A percentile compares a stretch with the other conserved stretches of the same genome.
These are phyloP conservation scores for Venturia aucupariae DNA, from an alignment of 2,329 filamentous ascomycete genomes.

Conservation along the genomic window DNA sequence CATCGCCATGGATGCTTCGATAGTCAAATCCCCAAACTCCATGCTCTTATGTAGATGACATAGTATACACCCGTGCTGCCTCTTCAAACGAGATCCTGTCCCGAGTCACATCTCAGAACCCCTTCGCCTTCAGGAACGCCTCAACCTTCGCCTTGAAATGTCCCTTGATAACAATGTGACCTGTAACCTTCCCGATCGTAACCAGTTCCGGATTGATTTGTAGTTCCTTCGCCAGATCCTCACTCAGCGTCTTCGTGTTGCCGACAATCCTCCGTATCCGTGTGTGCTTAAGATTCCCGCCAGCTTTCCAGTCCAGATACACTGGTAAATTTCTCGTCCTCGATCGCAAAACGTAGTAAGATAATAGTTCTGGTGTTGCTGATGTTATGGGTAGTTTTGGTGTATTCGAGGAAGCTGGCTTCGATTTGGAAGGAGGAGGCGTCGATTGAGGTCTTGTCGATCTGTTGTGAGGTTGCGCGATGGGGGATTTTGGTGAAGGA, in stretches of 20 bases:
- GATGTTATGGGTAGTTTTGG: conserved; percentile 21
- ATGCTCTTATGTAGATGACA: neutral
- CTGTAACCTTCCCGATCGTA: conserved; percentile 52
- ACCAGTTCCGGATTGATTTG: conserved; percentile 47
- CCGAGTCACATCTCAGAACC: conserved; percentile 3
- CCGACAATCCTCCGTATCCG: conserved; percentile 72
- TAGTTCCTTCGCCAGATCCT: conserved; percentile 54
- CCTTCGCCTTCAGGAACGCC: conserved; percentile 12
- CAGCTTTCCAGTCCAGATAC: conserved; percentile 64
- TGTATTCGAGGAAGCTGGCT: conserved; percentile 19
- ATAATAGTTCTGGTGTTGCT: conserved; percentile 25
- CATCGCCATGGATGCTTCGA: neutral
- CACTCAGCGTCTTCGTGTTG: conserved; percentile 52
- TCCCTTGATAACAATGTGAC: conserved; percentile 61
- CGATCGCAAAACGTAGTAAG: conserved; percentile 67
- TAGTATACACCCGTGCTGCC: neutral
- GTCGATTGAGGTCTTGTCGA: neutral
- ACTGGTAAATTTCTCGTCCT: conserved; percentile 62
- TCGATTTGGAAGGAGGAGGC: conserved; percentile 9
- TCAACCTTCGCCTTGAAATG: conserved; percentile 7
- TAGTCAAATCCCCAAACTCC: neutral
- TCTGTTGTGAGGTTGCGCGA: neutral
- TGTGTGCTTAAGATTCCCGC: conserved; percentile 67
- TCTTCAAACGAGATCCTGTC: neutral
- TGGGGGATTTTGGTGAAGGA: neutral